Percentiles rank a stretch among this genome's conserved stretches.
phyloP scores from a whole-genome alignment of 192 early-diverging fungal genomes.

The Lobulomyces angularis region DNA sequence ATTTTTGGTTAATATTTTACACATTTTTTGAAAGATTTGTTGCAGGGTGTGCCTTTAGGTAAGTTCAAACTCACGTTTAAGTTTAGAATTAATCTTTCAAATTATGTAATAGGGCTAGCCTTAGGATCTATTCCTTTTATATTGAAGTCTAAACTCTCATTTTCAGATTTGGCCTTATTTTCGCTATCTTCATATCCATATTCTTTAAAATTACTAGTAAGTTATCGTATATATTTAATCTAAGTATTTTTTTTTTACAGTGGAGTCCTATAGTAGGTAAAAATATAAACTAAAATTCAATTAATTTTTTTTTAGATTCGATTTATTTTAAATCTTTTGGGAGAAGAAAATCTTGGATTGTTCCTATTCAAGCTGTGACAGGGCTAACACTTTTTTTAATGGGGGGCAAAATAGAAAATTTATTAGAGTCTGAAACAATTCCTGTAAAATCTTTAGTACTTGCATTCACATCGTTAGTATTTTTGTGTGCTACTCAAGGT shows the following conservation, averaged over 20 bases:
- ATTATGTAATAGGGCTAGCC: slow-evolving; percentile 78
- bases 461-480: slow-evolving; percentile 72
- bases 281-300: not conserved
- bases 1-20: not conserved
- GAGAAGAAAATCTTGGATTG: slow-evolving; percentile 92
- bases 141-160: slow-evolving; percentile 86
- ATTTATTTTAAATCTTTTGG: slow-evolving; percentile 71
- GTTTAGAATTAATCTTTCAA: too few species aligned
- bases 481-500: slow-evolving; percentile 91
- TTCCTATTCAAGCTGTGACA: slow-evolving; percentile 88
- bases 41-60: slow-evolving; percentile 93
- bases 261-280: not conserved
- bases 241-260: not conserved
- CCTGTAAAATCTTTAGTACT: slow-evolving; percentile 58
- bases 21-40: slow-evolving; percentile 38
- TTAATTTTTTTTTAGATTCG: slow-evolving; percentile 49
- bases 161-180: slow-evolving; percentile 84
- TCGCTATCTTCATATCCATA: slow-evolving; percentile 93
- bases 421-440: slow-evolving; percentile 28
- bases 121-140: slow-evolving; percentile 89
- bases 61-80: too few species aligned
- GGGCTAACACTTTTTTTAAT: slow-evolving; percentile 70
- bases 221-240: slow-evolving; percentile 4
- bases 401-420: slow-evolving; percentile 58
- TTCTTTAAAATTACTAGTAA: slow-evolving; percentile 65